Evolutionary conservation across 208 protist genomes (phyloP).

Genomic region (Giardia duodenalis): DNA sequence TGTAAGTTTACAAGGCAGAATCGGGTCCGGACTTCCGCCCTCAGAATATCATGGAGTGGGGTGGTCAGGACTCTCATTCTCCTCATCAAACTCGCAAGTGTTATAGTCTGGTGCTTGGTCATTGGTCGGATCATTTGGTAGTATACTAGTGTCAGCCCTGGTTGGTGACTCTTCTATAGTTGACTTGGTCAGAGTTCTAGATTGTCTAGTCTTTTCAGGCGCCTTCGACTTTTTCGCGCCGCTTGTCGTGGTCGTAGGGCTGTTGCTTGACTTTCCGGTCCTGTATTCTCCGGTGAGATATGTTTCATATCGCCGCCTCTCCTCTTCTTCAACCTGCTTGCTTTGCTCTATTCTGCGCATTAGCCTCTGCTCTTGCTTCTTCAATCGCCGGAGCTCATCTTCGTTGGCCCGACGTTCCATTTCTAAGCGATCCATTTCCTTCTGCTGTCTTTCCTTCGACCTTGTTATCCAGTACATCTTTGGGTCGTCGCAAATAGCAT

Average conservation of each 20-base stretch:
- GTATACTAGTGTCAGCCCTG: too few relatives aligned
- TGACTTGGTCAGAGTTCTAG: too few relatives aligned
- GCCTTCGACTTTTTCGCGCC: too few relatives aligned
- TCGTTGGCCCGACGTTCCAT: not conserved
- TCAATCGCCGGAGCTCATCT: not conserved
- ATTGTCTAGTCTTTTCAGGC: too few relatives aligned
- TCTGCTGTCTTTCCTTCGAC: not conserved
- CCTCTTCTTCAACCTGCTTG: not conserved
- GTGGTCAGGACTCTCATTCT: too few relatives aligned
- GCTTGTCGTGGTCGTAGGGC: not conserved
- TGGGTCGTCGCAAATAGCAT: not conserved
- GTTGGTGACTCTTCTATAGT: too few relatives aligned
- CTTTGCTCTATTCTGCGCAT: not conserved
- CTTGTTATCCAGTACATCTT: not conserved
- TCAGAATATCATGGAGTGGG: too few relatives aligned
- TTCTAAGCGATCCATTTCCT: not conserved
- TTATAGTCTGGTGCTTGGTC: too few relatives aligned
- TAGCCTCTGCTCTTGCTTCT: not conserved
- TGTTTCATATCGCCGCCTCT: not conserved
- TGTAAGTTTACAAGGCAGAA: too few relatives aligned
- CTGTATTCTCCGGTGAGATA: not conserved
- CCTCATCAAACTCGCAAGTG: too few relatives aligned
- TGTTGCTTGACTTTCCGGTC: not conserved
- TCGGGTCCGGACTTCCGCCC: too few relatives aligned
- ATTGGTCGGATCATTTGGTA: too few relatives aligned